phyloP scores from a whole-genome alignment of 2,329 filamentous ascomycete species.

The Aureobasidium musti region DNA sequence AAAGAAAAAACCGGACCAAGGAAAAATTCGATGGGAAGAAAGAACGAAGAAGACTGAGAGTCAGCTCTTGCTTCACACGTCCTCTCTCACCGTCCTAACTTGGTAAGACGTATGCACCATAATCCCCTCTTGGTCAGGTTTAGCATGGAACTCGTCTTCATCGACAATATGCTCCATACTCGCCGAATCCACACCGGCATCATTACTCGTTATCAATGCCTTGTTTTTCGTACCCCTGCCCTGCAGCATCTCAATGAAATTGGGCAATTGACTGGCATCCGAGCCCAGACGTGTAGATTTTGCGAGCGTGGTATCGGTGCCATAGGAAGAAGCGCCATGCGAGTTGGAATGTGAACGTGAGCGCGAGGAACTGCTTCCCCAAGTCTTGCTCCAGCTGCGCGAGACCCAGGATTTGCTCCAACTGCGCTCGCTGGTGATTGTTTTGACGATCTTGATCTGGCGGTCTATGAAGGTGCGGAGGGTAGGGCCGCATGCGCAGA shows the following conservation, averaged over 20 bases:
- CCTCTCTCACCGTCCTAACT: conserved; percentile 15
- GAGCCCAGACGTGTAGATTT: neutral
- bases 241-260: conserved; percentile 18
- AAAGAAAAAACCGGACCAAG: neutral
- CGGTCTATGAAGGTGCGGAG: conserved; percentile 28
- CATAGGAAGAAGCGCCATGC: neutral
- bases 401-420: conserved; percentile 15
- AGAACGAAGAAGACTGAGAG: neutral
- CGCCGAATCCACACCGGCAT: neutral
- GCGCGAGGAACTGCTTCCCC: neutral
- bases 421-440: neutral
- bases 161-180: conserved; percentile 20
- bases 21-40: neutral
- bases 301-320: conserved; percentile 2
- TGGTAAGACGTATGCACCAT: conserved; percentile 28
- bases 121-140: conserved; percentile 13
- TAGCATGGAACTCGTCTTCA: neutral
- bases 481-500: conserved; percentile 26
- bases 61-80: neutral
- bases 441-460: conserved; percentile 20
- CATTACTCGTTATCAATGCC: neutral
- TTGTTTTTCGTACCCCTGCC: conserved; percentile 6
- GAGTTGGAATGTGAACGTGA: neutral
- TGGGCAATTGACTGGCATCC: neutral
- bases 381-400: conserved; percentile 11